Conservation (phyloP, 257 asterid species). For the Haberlea rhodopensis region DNA sequence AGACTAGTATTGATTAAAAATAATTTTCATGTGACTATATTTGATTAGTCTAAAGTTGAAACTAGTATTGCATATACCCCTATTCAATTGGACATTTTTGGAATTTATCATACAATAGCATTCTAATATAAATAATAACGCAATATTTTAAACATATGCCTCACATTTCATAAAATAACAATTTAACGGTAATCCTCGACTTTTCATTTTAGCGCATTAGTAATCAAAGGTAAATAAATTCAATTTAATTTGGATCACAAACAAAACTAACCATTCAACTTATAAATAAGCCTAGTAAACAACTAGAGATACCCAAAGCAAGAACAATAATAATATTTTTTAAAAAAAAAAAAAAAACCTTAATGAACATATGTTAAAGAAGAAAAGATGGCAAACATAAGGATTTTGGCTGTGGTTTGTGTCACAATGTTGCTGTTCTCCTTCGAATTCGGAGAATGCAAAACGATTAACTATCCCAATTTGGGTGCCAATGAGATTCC, state of each 20-base stretch:
- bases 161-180: too few relatives aligned
- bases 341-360: not conserved
- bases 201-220: not conserved
- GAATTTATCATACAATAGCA: too few relatives aligned
- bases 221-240: not conserved
- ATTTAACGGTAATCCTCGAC: too few relatives aligned
- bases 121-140: too few relatives aligned
- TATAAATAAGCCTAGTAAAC: not conserved
- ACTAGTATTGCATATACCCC: too few relatives aligned
- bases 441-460: not conserved
- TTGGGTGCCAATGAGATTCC: not conserved
- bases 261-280: not conserved
- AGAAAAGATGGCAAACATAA: not conserved
- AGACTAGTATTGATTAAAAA: too few relatives aligned
- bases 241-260: not conserved
- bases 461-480: fast-evolving
- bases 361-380: not conserved
- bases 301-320: too few relatives aligned
- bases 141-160: too few relatives aligned
- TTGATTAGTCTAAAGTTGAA: too few relatives aligned
- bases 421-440: not conserved
- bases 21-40: too few relatives aligned
- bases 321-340: too few relatives aligned
- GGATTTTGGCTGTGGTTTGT: not conserved
- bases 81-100: too few relatives aligned